Evolutionary conservation across 768 basidiomycete species (phyloP), one percentile per base, ranked within the genome.

Genomic region (Mycena rebaudengoi): DNA sequence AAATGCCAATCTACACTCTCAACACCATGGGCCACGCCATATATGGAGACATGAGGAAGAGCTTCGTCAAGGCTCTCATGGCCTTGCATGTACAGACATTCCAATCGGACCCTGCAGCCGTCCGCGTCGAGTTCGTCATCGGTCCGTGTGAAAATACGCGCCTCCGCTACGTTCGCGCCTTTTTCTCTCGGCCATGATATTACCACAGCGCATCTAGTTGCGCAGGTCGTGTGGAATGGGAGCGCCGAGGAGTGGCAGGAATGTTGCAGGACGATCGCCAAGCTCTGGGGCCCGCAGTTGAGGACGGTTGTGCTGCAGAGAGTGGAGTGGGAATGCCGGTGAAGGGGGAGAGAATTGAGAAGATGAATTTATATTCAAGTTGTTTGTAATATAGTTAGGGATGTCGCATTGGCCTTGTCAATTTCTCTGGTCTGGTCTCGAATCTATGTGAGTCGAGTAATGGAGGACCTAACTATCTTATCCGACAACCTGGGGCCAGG

Each of bases 1-100:
- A 28, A 52, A 52, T 52, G 51, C 51, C 51, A 28, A 52, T 52
- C 51, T 52, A 52, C 37, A 52, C 51, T 18, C 51, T 52, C 51
- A 52, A 26, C 25, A 28, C 51, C 51, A 13, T 23, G 16, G 18
- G 25, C 28, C 4, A n/a, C n/a, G n/a, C n/a, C n/a, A n/a, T 29
- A 18, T 35, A 40, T 43, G n/a, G n/a, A n/a, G n/a, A 16, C 35
- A 39, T 18, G 20, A 37, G 13, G 37, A n/a, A 40, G 37, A 40
- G 20, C 51, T 52, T 52, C 51, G 35, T 40, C 51, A 40, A 52
- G 51, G 51, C 51, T 39, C 51, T 52, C 11, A 28, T 39, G 26
- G 51, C 51, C 25, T 40, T 52, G 51, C 51, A 52, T 26, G 51
- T 26, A 52, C 16, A 52, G 51, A 52, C 51, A 52, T 52, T 52